phyloP scores from a whole-genome alignment of 148 eudicot genomes.

The Camellia sinensis region DNA sequence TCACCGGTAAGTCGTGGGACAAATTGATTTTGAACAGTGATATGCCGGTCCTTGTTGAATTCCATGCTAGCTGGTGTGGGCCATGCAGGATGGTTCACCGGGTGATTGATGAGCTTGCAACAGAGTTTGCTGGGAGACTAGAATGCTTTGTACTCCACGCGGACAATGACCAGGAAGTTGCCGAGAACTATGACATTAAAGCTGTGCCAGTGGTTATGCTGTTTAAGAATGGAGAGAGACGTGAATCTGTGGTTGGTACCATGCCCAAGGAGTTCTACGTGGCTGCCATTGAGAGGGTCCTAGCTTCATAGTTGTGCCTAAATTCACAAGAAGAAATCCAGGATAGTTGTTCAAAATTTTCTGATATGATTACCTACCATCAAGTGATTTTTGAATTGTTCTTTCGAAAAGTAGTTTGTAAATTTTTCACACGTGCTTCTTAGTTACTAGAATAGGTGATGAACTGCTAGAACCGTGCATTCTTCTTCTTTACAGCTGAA shows the following conservation, averaged over 20 bases:
- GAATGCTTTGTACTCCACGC: constrained; percentile 65
- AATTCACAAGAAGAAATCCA: background rate
- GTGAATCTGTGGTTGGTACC: constrained; percentile 60
- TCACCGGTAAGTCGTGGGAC: constrained; percentile 79
- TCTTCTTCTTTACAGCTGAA: background rate
- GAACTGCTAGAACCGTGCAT: background rate
- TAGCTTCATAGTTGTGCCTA: constrained; percentile 34
- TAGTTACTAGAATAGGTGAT: background rate
- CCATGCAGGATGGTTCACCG: constrained; percentile 98
- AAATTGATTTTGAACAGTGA: constrained; percentile 59
- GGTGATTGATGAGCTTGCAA: constrained; percentile 82
- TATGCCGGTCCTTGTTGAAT: constrained; percentile 80
- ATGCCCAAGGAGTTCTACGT: constrained; percentile 95
- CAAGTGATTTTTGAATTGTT: constrained; percentile 2
- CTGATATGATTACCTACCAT: background rate
- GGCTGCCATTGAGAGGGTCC: constrained; percentile 70
- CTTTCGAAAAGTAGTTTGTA: background rate
- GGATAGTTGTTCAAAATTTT: constrained; percentile 9
- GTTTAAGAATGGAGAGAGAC: constrained; percentile 79
- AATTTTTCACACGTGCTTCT: background rate
- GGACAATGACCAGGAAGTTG: constrained; percentile 51
- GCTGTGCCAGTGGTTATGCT: constrained; percentile 90
- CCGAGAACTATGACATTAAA: constrained; percentile 68
- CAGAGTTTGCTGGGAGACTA: constrained; percentile 62
- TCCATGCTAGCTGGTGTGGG: constrained; percentile 95